Percentiles rank a stretch among this genome's conserved stretches.
Evolutionary conservation across 2,329 filamentous ascomycete genomes (phyloP).

Genomic region (Hawksworthiomyces lignivorus): DNA sequence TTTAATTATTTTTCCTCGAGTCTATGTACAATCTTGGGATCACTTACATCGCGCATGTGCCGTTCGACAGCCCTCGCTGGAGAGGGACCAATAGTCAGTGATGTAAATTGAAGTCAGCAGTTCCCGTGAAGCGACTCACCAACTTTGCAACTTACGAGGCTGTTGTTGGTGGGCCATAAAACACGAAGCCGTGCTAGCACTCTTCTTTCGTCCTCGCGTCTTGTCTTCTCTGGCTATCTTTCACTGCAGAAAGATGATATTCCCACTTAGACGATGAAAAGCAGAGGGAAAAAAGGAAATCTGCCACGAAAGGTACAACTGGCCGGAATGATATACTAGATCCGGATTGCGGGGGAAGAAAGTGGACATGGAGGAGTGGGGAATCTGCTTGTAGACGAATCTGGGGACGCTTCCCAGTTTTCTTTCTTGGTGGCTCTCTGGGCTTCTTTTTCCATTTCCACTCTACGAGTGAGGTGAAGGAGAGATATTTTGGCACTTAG

Average conservation of each 20-base stretch:
- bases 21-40: too few species aligned
- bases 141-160: slow-evolving; percentile 4
- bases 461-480: too few species aligned
- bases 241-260: too few species aligned
- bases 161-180: slow-evolving; percentile 4
- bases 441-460: too few species aligned
- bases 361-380: too few species aligned
- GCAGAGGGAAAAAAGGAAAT: slow-evolving; percentile 1
- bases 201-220: not conserved
- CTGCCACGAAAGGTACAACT: not conserved
- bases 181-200: not conserved
- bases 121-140: too few species aligned
- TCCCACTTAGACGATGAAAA: not conserved
- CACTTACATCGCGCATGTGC: slow-evolving; percentile 6
- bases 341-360: not conserved
- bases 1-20: not conserved
- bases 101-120: too few species aligned
- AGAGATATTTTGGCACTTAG: too few species aligned
- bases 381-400: too few species aligned
- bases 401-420: not conserved
- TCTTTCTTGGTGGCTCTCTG: too few species aligned
- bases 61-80: slow-evolving; percentile 5
- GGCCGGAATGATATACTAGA: slow-evolving; percentile 4
- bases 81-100: too few species aligned
- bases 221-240: too few species aligned